phyloP scores from a whole-genome alignment of 805 yeast genomes.

The Metschnikowia drakensbergensis region DNA sequence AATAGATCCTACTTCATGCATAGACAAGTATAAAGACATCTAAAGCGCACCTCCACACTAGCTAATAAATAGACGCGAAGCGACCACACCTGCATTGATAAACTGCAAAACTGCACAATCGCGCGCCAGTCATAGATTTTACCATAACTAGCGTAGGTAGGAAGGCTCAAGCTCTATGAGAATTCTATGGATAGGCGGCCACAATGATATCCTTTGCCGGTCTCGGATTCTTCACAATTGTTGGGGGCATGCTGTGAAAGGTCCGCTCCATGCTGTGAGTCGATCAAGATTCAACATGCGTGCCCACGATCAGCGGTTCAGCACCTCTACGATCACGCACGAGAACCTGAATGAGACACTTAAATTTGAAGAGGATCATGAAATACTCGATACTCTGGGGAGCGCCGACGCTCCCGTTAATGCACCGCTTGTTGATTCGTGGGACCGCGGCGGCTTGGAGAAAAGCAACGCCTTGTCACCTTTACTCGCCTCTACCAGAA shows the following conservation, averaged over 20 bases:
- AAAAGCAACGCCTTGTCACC: slow-evolving; percentile 31
- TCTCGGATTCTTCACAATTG: neutral
- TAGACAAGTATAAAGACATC: no score
- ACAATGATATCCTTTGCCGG: neutral
- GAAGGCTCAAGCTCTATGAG: no score
- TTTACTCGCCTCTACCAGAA: slow-evolving; percentile 30
- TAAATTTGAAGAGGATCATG: neutral
- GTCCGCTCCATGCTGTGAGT: neutral
- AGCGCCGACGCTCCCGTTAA: no score
- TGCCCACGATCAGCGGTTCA: neutral
- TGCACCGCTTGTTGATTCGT: slow-evolving; percentile 7
- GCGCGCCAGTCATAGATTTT: neutral
- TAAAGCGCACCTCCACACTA: no score
- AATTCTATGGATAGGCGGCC: neutral
- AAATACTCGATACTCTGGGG: neutral
- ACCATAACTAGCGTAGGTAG: no score
- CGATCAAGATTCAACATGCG: neutral
- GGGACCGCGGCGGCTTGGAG: slow-evolving; percentile 42
- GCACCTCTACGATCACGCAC: neutral
- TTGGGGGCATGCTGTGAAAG: neutral
- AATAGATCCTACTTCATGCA: no score
- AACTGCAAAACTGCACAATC: neutral
- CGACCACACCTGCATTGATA: neutral
- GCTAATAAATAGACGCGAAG: neutral
- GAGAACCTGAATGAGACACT: neutral